Evolutionary conservation across 2,329 filamentous ascomycete species (phyloP).

Genomic region (Epichloe coenophiala): DNA sequence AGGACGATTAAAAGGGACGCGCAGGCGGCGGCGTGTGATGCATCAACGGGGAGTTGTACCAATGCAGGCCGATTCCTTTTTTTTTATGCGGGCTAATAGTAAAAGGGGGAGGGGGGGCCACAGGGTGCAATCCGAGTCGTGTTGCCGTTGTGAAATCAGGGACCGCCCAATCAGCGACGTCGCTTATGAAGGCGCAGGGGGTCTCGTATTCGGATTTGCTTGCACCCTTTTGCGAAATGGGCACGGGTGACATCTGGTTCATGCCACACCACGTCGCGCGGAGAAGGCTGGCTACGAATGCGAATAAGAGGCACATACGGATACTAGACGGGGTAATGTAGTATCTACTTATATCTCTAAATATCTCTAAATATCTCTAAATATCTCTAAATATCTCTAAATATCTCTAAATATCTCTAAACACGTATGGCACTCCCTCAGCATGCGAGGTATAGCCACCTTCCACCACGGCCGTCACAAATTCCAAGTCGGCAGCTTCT

Average conservation of each 20-base stretch:
- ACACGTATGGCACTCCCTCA: too few relatives aligned
- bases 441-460: too few relatives aligned
- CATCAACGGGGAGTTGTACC: neutral
- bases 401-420: too few relatives aligned
- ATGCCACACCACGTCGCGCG: too few relatives aligned
- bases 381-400: too few relatives aligned
- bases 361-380: too few relatives aligned
- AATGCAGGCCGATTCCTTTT: neutral
- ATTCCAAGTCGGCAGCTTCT: constrained; percentile 8
- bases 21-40: neutral
- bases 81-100: neutral
- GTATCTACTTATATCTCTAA: too few relatives aligned
- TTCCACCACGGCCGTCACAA: constrained; percentile 6
- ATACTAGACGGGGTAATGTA: neutral
- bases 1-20: neutral
- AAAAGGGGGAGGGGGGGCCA: neutral
- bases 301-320: neutral
- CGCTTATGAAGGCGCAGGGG: neutral
- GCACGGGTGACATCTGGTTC: too few relatives aligned
- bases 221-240: too few relatives aligned
- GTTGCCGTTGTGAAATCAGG: neutral
- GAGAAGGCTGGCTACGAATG: neutral
- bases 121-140: neutral
- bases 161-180: constrained; percentile 2
- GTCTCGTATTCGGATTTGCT: constrained; percentile 5